Evolutionary conservation across 2,329 filamentous ascomycete genomes (phyloP).

Genomic region (Penicillium sp.): DNA sequence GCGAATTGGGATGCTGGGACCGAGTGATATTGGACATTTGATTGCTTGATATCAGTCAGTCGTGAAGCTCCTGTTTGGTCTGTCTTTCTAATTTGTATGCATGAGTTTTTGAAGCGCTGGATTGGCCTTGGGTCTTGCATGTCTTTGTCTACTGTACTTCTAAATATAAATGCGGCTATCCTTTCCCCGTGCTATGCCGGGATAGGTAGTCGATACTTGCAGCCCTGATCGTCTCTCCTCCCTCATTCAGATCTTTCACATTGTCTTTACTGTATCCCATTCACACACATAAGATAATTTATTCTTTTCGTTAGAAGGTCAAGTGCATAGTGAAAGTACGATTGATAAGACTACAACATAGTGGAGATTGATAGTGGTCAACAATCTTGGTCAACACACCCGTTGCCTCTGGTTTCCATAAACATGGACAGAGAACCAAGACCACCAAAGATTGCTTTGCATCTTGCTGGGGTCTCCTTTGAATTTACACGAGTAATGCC

Average conservation of each 20-base stretch:
- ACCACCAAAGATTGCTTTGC: conserved; percentile 24
- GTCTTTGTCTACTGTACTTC: conserved; percentile 35
- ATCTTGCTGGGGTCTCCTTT: background rate
- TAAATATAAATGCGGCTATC: conserved; percentile 28
- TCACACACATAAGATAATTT: no score
- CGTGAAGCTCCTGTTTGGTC: background rate
- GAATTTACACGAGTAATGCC: background rate
- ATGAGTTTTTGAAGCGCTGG: conserved; percentile 31
- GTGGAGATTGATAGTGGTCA: no score
- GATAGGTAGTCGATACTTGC: conserved; percentile 31
- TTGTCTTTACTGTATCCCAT: no score
- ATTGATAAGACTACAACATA: no score
- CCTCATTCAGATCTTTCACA: background rate
- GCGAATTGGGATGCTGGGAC: background rate
- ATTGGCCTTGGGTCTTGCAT: conserved; percentile 34
- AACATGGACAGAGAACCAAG: conserved; percentile 50
- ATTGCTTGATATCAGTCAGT: conserved; percentile 4
- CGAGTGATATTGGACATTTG: conserved; percentile 2
- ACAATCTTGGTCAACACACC: no score
- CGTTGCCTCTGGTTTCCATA: conserved; percentile 48
- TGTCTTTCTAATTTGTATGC: conserved; percentile 24
- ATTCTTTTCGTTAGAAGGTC: no score
- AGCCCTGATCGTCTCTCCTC: conserved; percentile 36
- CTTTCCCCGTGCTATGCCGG: conserved; percentile 12
- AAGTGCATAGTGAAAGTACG: no score